Evolutionary conservation across 2,329 filamentous ascomycete species (phyloP).

Genomic region (Arthrobotrys sphaeroides): DNA sequence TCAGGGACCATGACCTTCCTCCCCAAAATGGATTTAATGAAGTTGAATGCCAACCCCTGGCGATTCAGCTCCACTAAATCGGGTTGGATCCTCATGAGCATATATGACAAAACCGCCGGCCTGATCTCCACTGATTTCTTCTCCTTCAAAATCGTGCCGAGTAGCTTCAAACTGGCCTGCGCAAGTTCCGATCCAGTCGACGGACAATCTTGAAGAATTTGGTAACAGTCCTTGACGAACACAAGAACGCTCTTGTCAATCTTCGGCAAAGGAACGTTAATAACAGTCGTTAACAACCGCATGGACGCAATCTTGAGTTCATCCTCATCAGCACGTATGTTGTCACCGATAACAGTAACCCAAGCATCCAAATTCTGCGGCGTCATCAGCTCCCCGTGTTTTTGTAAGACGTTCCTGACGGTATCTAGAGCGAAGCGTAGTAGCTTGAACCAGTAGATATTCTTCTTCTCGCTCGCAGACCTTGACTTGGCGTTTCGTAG

Average conservation of each 20-base stretch:
- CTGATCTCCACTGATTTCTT: constrained; percentile 78
- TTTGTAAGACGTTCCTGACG: constrained; percentile 83
- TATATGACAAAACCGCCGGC: constrained; percentile 81
- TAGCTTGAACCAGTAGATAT: constrained; percentile 86
- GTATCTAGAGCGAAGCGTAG: constrained; percentile 88
- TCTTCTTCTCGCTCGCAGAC: constrained; percentile 75
- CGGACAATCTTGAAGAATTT: constrained; percentile 77
- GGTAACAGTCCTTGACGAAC: constrained; percentile 84
- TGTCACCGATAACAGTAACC: constrained; percentile 86
- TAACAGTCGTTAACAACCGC: constrained; percentile 82
- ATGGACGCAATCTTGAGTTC: constrained; percentile 91
- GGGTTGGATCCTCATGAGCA: constrained; percentile 82
- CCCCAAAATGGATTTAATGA: constrained; percentile 85
- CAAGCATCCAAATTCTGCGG: constrained; percentile 83
- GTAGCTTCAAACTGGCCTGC: constrained; percentile 86
- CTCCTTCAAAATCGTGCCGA: constrained; percentile 85
- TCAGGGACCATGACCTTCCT: constrained; percentile 84
- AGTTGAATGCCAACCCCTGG: constrained; percentile 93
- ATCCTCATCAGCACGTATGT: constrained; percentile 82
- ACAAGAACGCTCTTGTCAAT: constrained; percentile 77
- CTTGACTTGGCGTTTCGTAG: constrained; percentile 78
- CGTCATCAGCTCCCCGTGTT: constrained; percentile 82
- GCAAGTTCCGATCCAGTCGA: constrained; percentile 84
- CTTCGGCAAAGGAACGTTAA: constrained; percentile 79
- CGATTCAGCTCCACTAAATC: constrained; percentile 93